Evolutionary conservation across 768 basidiomycete genomes (phyloP), one percentile per base, ranked within the genome.

Genomic region (Fomitopsis pulvina): DNA sequence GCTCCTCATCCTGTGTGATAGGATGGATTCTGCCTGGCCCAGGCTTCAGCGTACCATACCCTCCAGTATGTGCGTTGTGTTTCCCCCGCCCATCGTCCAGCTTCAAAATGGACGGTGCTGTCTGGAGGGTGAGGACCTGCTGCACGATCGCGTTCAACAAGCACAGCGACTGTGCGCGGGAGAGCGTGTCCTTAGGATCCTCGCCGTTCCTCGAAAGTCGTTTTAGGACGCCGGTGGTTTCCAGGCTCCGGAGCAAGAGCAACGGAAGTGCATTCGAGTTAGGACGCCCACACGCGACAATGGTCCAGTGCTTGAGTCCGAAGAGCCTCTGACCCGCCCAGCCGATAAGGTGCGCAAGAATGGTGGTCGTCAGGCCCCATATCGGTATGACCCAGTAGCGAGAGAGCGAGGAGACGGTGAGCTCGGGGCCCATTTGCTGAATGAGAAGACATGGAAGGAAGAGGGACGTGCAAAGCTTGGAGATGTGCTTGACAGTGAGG

Each of bases 401-500:
- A 18, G 51, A n/a, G 38, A 65, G 50, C 3, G 48, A 47, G 10
- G 24, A 6, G n/a, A 43, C 51, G 44, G 64, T 62, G 43, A 65
- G 57, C 53, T 58, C 52, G 24, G 61, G 64, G 3, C 61, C 64
- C 64, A 63, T 65, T 45, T 61, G 51, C 10, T 55, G 60, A 56
- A 65, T 41, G 56, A 65, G 57, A 53, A 65, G 62, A 44, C 58
- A 60, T 20, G 64, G 64, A 37, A 63, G 61, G 57, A 65, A 63
- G 49, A 63, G 48, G 22, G 47, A 50, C 5, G 64, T 55, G 52
- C 60, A 65, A 30, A 65, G 52, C 41, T 49, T 57, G 51, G 62
- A 59, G 38, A 63, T 41, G 38, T 52, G 49, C 21, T 57, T 55
- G 14, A 62, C 60, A 32, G 62, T 61, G 8, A 37, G 12, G 48